These are phyloP conservation scores for Themeda triandra DNA, from an alignment of 176 grass and related monocot genomes.

Conservation along the genomic window DNA sequence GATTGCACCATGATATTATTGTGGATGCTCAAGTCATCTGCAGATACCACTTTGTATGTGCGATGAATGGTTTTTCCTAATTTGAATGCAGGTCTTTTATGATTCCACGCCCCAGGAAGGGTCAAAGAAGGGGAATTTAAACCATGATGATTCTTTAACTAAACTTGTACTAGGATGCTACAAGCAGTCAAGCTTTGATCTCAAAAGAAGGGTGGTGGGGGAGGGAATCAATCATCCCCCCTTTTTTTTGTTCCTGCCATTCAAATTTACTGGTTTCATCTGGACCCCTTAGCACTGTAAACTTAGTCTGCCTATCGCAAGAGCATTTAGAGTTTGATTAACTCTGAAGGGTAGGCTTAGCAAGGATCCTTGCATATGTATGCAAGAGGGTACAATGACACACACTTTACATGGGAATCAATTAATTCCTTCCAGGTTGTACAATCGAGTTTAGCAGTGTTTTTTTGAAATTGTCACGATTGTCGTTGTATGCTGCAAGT, in stretches of 20 bases:
- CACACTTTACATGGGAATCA: neutral
- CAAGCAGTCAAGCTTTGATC: neutral
- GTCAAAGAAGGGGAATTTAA: slow-evolving; percentile 25
- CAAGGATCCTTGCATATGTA: neutral
- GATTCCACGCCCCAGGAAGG: slow-evolving; percentile 4
- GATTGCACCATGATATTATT: neutral
- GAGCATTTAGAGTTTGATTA: neutral
- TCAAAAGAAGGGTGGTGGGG: neutral
- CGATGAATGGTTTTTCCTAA: neutral
- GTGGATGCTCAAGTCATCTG: neutral
- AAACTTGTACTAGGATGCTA: neutral
- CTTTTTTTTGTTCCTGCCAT: neutral
- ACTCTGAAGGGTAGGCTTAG: neutral
- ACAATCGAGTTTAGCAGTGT: neutral
- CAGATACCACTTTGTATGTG: neutral
- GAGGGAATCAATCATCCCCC: neutral
- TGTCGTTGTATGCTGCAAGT: neutral
- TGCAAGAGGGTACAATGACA: neutral
- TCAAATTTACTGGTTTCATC: neutral
- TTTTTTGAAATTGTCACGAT: neutral
- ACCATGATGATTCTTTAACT: slow-evolving; percentile 20
- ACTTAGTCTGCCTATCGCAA: neutral
- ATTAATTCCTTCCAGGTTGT: neutral
- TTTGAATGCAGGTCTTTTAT: slow-evolving; percentile 31
- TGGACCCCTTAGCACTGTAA: slow-evolving; percentile 5